These are phyloP conservation scores for Melaleuca quinquenervia DNA, from an alignment of 345 rosid genomes.

Conservation along the genomic window DNA sequence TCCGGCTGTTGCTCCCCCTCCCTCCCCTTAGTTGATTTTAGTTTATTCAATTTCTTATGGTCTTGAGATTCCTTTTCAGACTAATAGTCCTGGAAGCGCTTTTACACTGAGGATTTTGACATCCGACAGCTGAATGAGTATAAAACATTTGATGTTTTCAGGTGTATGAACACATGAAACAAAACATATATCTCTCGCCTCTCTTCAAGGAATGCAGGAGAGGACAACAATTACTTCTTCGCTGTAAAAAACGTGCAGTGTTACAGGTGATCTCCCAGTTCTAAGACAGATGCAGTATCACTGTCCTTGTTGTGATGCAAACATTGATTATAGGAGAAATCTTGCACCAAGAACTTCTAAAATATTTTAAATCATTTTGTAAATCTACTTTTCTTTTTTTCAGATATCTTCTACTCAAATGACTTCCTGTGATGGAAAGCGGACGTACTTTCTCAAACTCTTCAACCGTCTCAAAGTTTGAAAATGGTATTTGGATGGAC, in stretches of 20 bases:
- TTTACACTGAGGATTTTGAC: background rate
- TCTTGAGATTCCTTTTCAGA: background rate
- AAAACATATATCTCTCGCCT: conserved; percentile 34
- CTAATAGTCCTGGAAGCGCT: background rate
- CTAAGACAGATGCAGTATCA: background rate
- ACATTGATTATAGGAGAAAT: background rate
- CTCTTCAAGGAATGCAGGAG: conserved; percentile 48
- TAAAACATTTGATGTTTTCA: background rate
- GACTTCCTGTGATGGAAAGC: background rate
- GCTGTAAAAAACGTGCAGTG: conserved; percentile 41
- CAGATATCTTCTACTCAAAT: background rate
- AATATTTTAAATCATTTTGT: background rate
- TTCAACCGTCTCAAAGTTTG: background rate
- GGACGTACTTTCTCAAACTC: background rate
- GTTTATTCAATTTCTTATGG: background rate
- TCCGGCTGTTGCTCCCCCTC: background rate
- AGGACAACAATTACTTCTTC: conserved; percentile 50
- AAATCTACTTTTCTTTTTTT: background rate
- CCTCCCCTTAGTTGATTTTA: background rate
- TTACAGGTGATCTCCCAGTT: conserved; percentile 24
- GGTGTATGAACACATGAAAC: conserved; percentile 34
- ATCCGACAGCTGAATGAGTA: background rate
- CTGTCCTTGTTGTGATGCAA: background rate
- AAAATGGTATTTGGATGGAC: background rate
- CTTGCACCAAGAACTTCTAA: background rate